Conservation (phyloP, 73 alveolate species). For the Breviolum minutum region DNA sequence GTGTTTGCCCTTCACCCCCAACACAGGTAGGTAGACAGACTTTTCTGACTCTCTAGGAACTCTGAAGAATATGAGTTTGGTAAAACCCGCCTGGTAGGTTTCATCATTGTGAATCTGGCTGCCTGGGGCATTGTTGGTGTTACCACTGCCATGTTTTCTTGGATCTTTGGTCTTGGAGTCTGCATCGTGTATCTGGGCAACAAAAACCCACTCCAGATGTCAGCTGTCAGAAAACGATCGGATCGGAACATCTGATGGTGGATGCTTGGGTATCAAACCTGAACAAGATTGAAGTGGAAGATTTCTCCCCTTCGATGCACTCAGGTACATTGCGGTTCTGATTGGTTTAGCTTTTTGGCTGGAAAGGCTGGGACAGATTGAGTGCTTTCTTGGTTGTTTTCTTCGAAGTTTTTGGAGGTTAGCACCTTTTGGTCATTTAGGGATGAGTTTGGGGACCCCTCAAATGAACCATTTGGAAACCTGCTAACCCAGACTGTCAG, state of each 20-base stretch:
- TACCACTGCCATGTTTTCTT: slow-evolving; percentile 43
- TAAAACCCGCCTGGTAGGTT: slow-evolving; percentile 2
- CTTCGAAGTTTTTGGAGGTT: not conserved
- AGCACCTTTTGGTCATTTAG: not conserved
- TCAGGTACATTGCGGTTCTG: slow-evolving; percentile 39
- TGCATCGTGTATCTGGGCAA: slow-evolving; percentile 19
- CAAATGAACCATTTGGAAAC: no score
- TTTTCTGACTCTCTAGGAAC: no score
- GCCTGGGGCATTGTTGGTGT: slow-evolving; percentile 65
- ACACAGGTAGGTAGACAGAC: no score
- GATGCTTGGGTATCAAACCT: no score
- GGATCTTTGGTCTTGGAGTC: slow-evolving; percentile 73
- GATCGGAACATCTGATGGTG: not conserved
- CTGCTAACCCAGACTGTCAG: no score
- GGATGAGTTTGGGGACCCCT: no score
- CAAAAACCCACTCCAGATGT: not conserved
- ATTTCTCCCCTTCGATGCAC: not conserved
- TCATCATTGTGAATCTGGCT: slow-evolving; percentile 73
- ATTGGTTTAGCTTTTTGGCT: slow-evolving; percentile 66
- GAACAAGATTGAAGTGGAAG: no score
- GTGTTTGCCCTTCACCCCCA: no score
- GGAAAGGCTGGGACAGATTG: slow-evolving; percentile 8
- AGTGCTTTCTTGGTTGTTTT: not conserved
- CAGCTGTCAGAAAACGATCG: not conserved
- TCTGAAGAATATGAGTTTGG: no score